Conservation (phyloP, 2,329 filamentous ascomycete genomes). For the Colletotrichum spinosum region DNA sequence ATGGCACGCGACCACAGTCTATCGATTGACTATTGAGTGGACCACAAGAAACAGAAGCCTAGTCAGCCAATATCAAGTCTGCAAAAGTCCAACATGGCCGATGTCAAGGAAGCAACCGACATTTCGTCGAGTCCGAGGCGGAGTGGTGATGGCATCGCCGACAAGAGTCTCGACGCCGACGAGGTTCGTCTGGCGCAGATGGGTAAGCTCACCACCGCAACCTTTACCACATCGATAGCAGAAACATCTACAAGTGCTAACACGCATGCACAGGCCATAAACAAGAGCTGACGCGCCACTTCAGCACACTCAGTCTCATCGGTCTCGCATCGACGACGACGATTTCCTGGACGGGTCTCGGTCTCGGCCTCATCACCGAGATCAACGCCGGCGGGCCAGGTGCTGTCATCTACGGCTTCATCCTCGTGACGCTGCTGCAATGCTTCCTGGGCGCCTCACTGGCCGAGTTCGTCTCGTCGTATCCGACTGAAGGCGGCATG, state of each 20-base stretch:
- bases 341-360: constrained; percentile 61
- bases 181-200: constrained; percentile 57
- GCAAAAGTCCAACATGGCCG: constrained; percentile 15
- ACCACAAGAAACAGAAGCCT: neutral
- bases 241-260: neutral
- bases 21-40: neutral
- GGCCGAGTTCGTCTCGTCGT: constrained; percentile 60
- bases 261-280: constrained; percentile 51
- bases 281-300: constrained; percentile 61
- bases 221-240: no score
- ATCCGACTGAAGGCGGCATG: constrained; percentile 62
- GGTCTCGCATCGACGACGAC: constrained; percentile 62
- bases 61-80: neutral
- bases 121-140: constrained; percentile 28
- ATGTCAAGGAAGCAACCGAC: constrained; percentile 18
- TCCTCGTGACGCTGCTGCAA: constrained; percentile 59
- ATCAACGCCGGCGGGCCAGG: constrained; percentile 61
- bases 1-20: constrained; percentile 17
- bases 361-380: constrained; percentile 57
- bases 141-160: constrained; percentile 27
- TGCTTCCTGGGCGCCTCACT: constrained; percentile 58
- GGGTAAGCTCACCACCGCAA: constrained; percentile 43
- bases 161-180: constrained; percentile 46
- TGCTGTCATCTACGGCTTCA: constrained; percentile 62
- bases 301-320: constrained; percentile 59